Evolutionary conservation across 164 flowering plant species (phyloP).

Genomic region (Buxus sempervirens): DNA sequence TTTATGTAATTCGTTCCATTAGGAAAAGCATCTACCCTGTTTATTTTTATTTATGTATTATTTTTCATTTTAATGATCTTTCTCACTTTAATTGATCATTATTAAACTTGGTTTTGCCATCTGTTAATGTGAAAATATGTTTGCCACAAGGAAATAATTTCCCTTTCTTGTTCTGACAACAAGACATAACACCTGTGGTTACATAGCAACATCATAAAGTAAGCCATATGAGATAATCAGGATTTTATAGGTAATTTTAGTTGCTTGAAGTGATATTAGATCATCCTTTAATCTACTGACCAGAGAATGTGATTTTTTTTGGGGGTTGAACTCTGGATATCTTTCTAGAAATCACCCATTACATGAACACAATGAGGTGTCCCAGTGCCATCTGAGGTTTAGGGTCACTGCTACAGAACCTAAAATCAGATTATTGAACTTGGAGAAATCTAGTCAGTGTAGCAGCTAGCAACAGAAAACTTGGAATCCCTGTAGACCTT

Average conservation of each 20-base stretch:
- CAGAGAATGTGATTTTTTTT: neutral
- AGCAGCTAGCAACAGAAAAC: neutral
- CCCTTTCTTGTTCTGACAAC: neutral
- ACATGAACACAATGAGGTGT: neutral
- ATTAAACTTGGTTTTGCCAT: neutral
- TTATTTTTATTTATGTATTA: no score
- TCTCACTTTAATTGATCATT: neutral
- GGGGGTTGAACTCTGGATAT: neutral
- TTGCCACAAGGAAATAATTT: neutral
- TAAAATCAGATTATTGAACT: neutral
- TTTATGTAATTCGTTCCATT: no score
- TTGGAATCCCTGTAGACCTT: neutral
- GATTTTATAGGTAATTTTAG: neutral
- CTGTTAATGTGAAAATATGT: neutral
- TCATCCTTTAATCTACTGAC: neutral
- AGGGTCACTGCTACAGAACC: neutral
- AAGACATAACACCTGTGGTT: neutral
- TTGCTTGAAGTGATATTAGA: neutral
- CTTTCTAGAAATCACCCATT: neutral
- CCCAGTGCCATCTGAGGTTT: neutral
- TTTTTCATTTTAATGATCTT: no score
- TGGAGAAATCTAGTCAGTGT: neutral
- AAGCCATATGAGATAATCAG: neutral
- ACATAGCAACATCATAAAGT: neutral
- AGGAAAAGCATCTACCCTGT: no score